Conservation (phyloP, 2,329 filamentous ascomycete genomes). For the Elsinoe perseae region DNA sequence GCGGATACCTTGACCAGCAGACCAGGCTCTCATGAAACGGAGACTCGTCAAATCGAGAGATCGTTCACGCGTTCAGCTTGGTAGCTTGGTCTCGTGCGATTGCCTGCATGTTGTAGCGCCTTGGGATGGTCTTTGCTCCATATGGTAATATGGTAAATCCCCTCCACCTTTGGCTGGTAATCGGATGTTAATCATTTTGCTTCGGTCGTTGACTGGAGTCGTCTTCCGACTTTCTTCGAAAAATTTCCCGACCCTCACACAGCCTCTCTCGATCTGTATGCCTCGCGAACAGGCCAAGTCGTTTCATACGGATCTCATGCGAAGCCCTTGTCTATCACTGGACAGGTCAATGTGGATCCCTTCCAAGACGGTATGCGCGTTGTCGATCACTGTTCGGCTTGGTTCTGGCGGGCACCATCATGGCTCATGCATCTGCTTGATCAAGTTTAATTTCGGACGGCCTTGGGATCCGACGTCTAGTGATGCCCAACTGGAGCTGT, state of each 20-base stretch:
- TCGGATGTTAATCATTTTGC: not conserved
- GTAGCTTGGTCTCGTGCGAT: conserved; percentile 4
- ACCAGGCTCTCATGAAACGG: not conserved
- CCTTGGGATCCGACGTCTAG: conserved; percentile 2
- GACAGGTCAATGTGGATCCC: not conserved
- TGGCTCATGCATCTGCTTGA: not conserved
- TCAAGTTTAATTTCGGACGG: not conserved
- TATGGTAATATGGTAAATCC: not conserved
- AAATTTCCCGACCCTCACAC: conserved; percentile 1
- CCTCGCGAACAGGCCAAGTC: conserved; percentile 10
- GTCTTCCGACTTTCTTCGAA: not conserved
- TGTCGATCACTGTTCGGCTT: conserved; percentile 15
- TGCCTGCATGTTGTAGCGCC: conserved; percentile 9
- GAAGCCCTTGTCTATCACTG: conserved; percentile 8
- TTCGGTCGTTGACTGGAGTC: not conserved
- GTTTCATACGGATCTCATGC: conserved; percentile 10
- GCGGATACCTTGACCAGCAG: not conserved
- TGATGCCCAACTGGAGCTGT: conserved; percentile 2
- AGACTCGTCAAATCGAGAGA: conserved; percentile 6
- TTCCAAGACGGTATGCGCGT: conserved; percentile 1
- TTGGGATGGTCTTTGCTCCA: not conserved
- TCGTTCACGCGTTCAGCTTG: not conserved
- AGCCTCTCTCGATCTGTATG: conserved; percentile 12
- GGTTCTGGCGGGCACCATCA: not conserved
- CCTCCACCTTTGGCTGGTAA: no score